These are phyloP conservation scores for Claviceps pazoutovae DNA, from an alignment of 2,329 filamentous ascomycete species.

Conservation along the genomic window DNA sequence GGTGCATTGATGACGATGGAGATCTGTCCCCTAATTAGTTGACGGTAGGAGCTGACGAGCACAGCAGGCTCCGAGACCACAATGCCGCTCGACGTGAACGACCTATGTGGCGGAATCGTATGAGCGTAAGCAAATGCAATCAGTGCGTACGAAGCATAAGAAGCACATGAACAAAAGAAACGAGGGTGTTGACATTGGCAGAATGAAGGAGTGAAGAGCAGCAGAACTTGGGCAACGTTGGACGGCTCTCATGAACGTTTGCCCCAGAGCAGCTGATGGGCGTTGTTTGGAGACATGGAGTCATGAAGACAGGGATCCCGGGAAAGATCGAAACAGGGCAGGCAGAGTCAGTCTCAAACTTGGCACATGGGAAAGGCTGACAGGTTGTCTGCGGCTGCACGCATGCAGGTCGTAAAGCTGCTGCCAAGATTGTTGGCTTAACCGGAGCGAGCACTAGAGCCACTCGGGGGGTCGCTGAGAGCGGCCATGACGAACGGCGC, in stretches of 20 bases:
- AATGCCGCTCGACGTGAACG: background rate
- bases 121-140: background rate
- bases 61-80: background rate
- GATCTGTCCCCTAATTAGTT: background rate
- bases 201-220: background rate
- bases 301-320: background rate
- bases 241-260: background rate
- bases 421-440: background rate
- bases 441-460: background rate
- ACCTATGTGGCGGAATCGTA: background rate
- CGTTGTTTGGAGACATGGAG: background rate
- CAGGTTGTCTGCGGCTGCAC: background rate
- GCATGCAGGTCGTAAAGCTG: slow-evolving; percentile 2
- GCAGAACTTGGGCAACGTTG: background rate
- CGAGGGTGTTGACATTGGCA: background rate
- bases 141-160: background rate
- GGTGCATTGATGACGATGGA: background rate
- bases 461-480: background rate
- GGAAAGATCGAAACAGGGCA: background rate
- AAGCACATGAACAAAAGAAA: background rate
- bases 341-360: background rate
- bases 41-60: background rate
- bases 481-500: no score
- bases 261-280: background rate
- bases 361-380: background rate